phyloP scores from a whole-genome alignment of 2,329 filamentous ascomycete genomes.

The Penicillium sp. region DNA sequence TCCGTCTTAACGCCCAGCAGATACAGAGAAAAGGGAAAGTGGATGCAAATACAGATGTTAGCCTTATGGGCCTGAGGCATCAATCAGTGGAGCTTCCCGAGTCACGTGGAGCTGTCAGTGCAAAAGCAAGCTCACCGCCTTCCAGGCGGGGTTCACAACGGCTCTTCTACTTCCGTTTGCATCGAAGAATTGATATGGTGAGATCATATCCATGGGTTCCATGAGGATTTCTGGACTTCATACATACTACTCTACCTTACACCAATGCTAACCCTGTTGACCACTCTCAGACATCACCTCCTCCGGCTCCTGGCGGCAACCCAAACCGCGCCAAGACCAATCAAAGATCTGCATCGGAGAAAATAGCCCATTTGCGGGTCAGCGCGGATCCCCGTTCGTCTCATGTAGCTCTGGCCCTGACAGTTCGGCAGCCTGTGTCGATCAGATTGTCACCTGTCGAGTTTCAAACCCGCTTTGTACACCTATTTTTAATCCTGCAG shows the following conservation, averaged over 20 bases:
- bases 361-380: slow-evolving; percentile 7
- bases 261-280: slow-evolving; percentile 12
- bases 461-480: slow-evolving; percentile 14
- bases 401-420: slow-evolving; percentile 6
- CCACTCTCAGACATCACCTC: neutral
- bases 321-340: slow-evolving; percentile 16
- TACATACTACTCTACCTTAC: slow-evolving; percentile 2
- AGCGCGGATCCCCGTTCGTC: slow-evolving; percentile 14
- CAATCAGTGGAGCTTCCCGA: slow-evolving; percentile 11
- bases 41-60: neutral
- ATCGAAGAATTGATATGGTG: slow-evolving; percentile 7
- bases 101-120: neutral
- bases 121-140: neutral
- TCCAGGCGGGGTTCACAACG: neutral
- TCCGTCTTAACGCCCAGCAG: neutral
- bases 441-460: slow-evolving; percentile 16
- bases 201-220: slow-evolving; percentile 12
- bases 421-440: slow-evolving; percentile 3
- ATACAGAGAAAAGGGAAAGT: slow-evolving; percentile 1
- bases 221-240: slow-evolving; percentile 12
- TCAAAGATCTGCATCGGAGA: slow-evolving; percentile 5
- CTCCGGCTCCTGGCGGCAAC: slow-evolving; percentile 19
- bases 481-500: slow-evolving; percentile 15
- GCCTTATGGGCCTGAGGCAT: slow-evolving; percentile 18
- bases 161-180: slow-evolving; percentile 14